phyloP scores from a whole-genome alignment of 1,139 yeast species.

The Scheffersomyces insectosa region DNA sequence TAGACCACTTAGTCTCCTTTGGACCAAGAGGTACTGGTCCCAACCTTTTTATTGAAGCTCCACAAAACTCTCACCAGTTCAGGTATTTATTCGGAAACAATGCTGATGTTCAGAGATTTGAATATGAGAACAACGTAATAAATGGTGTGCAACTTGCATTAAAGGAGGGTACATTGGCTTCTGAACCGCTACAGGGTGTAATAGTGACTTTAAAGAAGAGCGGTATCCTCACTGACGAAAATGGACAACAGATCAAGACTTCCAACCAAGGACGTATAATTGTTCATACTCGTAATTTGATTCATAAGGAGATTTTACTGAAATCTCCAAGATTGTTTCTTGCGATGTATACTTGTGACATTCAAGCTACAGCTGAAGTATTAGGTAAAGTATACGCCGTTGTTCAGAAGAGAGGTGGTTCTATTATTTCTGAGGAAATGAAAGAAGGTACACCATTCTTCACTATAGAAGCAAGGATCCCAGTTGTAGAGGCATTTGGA shows the following conservation, averaged over 20 bases:
- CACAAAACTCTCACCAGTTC: constrained; percentile 29
- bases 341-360: constrained; percentile 93
- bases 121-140: constrained; percentile 64
- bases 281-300: constrained; percentile 69
- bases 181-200: constrained; percentile 86
- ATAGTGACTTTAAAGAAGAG: constrained; percentile 48
- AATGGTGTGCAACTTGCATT: constrained; percentile 87
- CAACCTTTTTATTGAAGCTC: constrained; percentile 65
- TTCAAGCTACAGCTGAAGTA: constrained; percentile 93
- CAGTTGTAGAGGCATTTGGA: constrained; percentile 96
- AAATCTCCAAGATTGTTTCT: constrained; percentile 89
- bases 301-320: constrained; percentile 66
- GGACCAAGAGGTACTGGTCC: constrained; percentile 82
- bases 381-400: constrained; percentile 95
- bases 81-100: constrained; percentile 24
- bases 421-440: constrained; percentile 87
- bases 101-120: constrained; percentile 28
- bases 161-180: constrained; percentile 82
- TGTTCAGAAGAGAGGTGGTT: constrained; percentile 85
- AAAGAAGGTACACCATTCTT: constrained; percentile 98
- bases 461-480: constrained; percentile 79
- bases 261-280: constrained; percentile 59
- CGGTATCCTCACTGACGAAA: constrained; percentile 23
- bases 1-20: constrained; percentile 59
- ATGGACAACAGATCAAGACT: constrained; percentile 24